These are phyloP conservation scores for Neopestalotiopsis sp. DNA, from an alignment of 2,329 filamentous ascomycete species.

Conservation along the genomic window DNA sequence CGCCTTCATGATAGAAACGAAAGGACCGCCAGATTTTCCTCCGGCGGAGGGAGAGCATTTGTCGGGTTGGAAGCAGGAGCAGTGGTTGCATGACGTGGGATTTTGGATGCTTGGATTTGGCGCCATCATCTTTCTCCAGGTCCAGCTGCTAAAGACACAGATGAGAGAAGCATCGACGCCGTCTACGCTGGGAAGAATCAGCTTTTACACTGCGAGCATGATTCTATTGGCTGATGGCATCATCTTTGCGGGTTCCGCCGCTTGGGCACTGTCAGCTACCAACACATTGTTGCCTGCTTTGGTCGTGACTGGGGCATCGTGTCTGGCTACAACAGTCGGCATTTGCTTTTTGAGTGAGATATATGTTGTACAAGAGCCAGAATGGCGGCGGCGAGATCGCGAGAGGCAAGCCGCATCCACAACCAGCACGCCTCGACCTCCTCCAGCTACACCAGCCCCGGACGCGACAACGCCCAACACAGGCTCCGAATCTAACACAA, in stretches of 20 bases:
- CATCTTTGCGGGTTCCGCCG: constrained; percentile 60
- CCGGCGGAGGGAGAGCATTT: constrained; percentile 60
- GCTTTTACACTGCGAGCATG: constrained; percentile 65
- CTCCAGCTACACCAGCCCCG: constrained; percentile 20
- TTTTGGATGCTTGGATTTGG: constrained; percentile 64
- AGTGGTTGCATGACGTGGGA: constrained; percentile 61
- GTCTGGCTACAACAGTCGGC: constrained; percentile 63
- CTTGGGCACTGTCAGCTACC: constrained; percentile 60
- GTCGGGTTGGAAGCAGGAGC: constrained; percentile 65
- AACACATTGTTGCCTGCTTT: constrained; percentile 64
- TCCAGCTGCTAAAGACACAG: constrained; percentile 66
- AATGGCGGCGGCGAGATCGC: constrained; percentile 51
- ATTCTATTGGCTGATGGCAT: constrained; percentile 70
- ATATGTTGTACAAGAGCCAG: constrained; percentile 65
- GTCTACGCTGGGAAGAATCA: constrained; percentile 70
- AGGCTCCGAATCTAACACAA: constrained; percentile 22
- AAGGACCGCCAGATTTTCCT: constrained; percentile 63
- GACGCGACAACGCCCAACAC: constrained; percentile 21
- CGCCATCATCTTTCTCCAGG: constrained; percentile 63
- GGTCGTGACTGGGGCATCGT: constrained; percentile 56
- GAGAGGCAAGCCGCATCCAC: constrained; percentile 34
- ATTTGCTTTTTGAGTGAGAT: constrained; percentile 65
- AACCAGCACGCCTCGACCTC: constrained; percentile 28
- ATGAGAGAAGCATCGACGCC: constrained; percentile 72
- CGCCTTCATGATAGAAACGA: constrained; percentile 68